These are phyloP conservation scores for Meripilus lineatus DNA, from an alignment of 1,284 basidiomycete genomes.

Conservation along the genomic window DNA sequence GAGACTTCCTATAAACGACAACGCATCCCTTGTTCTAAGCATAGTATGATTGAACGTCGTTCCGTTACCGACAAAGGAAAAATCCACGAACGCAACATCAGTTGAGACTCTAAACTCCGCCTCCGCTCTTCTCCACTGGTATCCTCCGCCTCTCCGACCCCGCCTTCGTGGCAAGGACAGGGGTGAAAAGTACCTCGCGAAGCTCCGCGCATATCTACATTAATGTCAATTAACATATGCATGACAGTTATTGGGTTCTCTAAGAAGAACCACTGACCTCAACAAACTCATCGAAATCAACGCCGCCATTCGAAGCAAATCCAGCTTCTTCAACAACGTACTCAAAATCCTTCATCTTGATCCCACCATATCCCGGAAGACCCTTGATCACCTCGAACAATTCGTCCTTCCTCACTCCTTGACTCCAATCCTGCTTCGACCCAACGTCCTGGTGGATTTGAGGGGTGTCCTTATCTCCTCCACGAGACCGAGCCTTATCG, in stretches of 20 bases:
- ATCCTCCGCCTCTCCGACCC: slow-evolving; percentile 54
- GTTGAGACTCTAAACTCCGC: too few species aligned
- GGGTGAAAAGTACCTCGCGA: slow-evolving; percentile 71
- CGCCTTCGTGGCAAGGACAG: slow-evolving; percentile 29
- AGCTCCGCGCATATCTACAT: slow-evolving; percentile 72
- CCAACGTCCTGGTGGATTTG: neutral
- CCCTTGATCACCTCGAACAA: slow-evolving; percentile 41
- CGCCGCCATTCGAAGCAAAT: slow-evolving; percentile 39
- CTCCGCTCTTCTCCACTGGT: slow-evolving; percentile 84
- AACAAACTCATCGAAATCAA: slow-evolving; percentile 78
- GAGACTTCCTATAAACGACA: too few species aligned
- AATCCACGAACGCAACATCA: too few species aligned
- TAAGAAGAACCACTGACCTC: slow-evolving; percentile 48
- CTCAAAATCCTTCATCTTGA: slow-evolving; percentile 56
- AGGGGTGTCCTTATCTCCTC: neutral
- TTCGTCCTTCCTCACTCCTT: slow-evolving; percentile 30
- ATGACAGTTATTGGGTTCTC: neutral
- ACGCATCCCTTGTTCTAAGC: too few species aligned
- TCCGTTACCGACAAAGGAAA: too few species aligned
- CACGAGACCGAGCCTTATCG: neutral
- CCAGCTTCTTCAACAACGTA: slow-evolving; percentile 77
- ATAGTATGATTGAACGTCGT: too few species aligned
- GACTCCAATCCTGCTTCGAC: neutral
- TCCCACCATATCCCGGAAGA: slow-evolving; percentile 47
- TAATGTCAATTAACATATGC: neutral